Percentiles rank a stretch among this genome's conserved stretches.
Evolutionary conservation across 805 yeast species (phyloP).

Genomic region (Lipomyces oligophaga): DNA sequence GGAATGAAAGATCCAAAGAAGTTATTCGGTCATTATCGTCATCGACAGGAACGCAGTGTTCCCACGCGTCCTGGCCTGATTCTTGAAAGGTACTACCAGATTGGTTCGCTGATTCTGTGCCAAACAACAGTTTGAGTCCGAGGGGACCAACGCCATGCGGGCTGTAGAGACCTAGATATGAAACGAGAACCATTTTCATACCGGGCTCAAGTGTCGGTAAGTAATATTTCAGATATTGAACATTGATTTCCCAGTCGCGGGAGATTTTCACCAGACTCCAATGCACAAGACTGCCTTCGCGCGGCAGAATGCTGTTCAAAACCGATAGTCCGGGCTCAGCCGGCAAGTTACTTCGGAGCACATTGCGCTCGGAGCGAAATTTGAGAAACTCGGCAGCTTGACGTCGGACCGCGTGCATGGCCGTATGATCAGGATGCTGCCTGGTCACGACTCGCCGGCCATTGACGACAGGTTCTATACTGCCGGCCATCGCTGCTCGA

Average conservation of each 20-base stretch:
- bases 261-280: slow-evolving; percentile 23
- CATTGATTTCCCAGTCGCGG: slow-evolving; percentile 25
- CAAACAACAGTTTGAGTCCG: slow-evolving; percentile 22
- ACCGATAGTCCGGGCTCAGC: slow-evolving; percentile 17
- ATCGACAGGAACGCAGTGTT: slow-evolving; percentile 2
- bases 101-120: slow-evolving; percentile 1
- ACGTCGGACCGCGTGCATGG: slow-evolving; percentile 2
- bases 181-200: slow-evolving; percentile 23
- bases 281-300: slow-evolving; percentile 18
- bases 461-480: slow-evolving; percentile 1
- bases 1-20: slow-evolving; percentile 22
- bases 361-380: slow-evolving; percentile 7
- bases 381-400: slow-evolving; percentile 7
- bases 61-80: neutral
- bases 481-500: slow-evolving; percentile 8
- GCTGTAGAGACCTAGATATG: slow-evolving; percentile 23
- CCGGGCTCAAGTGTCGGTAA: slow-evolving; percentile 18
- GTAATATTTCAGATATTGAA: slow-evolving; percentile 20
- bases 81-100: neutral
- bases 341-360: slow-evolving; percentile 4
- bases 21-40: slow-evolving; percentile 23
- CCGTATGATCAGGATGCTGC: too few species aligned
- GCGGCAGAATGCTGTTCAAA: slow-evolving; percentile 18
- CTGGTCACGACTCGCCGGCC: slow-evolving; percentile 2
- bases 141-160: slow-evolving; percentile 14